Base-by-base conservation (phyloP, 75 land plant genomes). In the Selaginella moellendorffii region DNA sequence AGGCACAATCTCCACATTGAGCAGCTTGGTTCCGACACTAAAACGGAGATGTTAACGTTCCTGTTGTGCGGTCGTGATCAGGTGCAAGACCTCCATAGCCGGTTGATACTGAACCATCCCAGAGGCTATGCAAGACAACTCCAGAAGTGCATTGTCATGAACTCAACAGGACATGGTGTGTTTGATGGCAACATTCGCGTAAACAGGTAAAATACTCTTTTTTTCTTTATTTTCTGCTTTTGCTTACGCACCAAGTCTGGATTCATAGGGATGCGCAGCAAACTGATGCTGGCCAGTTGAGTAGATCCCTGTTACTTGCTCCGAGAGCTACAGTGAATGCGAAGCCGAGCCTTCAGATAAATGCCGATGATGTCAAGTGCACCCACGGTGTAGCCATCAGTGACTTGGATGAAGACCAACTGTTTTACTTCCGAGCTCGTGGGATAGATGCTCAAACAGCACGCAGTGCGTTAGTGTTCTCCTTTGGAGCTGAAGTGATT, bases 341-440 rank as follows among this genome's bases (percentile, higher is more conserved):
- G 67, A 93, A 89, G 65, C 98, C 98, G 2, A 93, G 88, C 68
- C 78, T 93, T 20, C 90, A 93, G 68, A 93, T 93, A 17, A 68
- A 88, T 63, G 98, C 98, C 20, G 85, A 93, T 67, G 96, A 93
- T 74, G 98, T 93, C 1, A 89, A 89, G 66, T 93, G 98, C 68
- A 79, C 98, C 53, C 98, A 93, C 76, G 98, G 98, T 68, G 96
- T 90, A 69, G 85, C 98, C 54, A 83, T 93, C 26, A 90, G 97
- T 60, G 96, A 93, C 65, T 72, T 93, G 26, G 96, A 93, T 68
- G 83, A 85, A 52, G 80, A 82, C 54, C 98, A 89, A 59, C 78
- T 93, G 27, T 89, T 93, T 72, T 93, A 93, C 56, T 86, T 93
- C 36, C 85, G 62, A 24, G 81, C 98, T 0, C 84, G 98, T 1